These are phyloP conservation scores for Microbotryum lychnidis-dioicae DNA, from an alignment of 1,284 basidiomycete genomes.

Conservation along the genomic window DNA sequence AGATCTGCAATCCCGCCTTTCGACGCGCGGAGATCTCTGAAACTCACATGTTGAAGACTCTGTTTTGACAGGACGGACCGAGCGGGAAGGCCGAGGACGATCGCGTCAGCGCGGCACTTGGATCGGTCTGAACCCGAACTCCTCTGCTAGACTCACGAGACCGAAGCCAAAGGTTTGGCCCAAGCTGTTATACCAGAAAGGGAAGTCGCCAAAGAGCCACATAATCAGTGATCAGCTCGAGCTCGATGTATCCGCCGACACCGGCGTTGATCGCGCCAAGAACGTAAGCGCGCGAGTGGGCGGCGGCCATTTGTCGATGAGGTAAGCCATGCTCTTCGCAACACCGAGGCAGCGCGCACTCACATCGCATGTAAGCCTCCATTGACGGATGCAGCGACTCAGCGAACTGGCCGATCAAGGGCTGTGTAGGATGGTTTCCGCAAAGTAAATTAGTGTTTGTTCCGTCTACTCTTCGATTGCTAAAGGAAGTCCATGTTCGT, in stretches of 20 bases:
- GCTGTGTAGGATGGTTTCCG: conserved; percentile 37
- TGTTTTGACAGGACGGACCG: neutral
- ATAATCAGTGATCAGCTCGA: too few species aligned
- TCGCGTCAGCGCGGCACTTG: too few species aligned
- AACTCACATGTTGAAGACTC: conserved; percentile 86
- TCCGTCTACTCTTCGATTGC: too few species aligned
- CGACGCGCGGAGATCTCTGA: neutral
- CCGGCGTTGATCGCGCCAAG: neutral
- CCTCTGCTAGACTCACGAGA: conserved; percentile 46
- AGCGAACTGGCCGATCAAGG: conserved; percentile 78
- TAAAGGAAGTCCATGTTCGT: too few species aligned
- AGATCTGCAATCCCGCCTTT: too few species aligned
- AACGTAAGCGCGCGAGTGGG: neutral
- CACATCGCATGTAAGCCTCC: conserved; percentile 63
- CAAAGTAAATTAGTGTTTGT: neutral
- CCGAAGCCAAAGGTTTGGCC: conserved; percentile 63
- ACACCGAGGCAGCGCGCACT: neutral
- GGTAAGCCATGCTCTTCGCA: neutral
- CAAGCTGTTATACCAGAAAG: conserved; percentile 46
- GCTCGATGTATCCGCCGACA: neutral
- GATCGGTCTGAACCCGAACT: too few species aligned
- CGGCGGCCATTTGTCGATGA: neutral
- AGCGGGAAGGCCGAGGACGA: neutral
- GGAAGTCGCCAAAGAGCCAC: neutral
- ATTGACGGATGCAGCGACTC: conserved; percentile 77